Conservation (phyloP, 2,329 filamentous ascomycete genomes). For the Sporothrix euskadiensis region DNA sequence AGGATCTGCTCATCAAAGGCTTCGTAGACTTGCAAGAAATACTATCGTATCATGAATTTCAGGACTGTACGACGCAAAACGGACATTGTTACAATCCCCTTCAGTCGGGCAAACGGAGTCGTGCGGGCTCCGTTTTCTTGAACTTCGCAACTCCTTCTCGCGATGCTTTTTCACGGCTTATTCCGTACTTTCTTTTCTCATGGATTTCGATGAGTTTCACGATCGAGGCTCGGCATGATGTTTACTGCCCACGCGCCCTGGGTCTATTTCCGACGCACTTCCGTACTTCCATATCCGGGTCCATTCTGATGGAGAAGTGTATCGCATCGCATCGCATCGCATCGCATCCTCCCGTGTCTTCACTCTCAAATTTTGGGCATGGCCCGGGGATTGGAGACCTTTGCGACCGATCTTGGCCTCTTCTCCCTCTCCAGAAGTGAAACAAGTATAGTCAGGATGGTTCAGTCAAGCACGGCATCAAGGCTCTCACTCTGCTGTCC, state of each 20-base stretch:
- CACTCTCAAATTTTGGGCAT: background rate
- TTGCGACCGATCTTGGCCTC: too few relatives aligned
- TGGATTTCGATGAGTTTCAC: background rate
- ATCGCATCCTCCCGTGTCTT: background rate
- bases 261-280: background rate
- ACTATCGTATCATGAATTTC: background rate
- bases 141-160: background rate
- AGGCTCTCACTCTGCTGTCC: too few relatives aligned
- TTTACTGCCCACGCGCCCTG: background rate
- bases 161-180: background rate
- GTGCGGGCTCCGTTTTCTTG: background rate
- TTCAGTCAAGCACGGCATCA: too few relatives aligned
- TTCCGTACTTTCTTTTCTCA: background rate
- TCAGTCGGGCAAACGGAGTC: background rate
- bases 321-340: background rate
- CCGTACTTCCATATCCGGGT: constrained; percentile 7
- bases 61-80: background rate
- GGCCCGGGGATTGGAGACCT: too few relatives aligned
- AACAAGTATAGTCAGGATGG: too few relatives aligned
- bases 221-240: background rate
- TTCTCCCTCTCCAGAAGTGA: too few relatives aligned
- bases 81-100: background rate
- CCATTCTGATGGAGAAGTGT: background rate
- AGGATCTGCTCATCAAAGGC: background rate
- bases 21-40: background rate